phyloP scores from a whole-genome alignment of 257 asterid genomes.

The Cynanchum wilfordii region DNA sequence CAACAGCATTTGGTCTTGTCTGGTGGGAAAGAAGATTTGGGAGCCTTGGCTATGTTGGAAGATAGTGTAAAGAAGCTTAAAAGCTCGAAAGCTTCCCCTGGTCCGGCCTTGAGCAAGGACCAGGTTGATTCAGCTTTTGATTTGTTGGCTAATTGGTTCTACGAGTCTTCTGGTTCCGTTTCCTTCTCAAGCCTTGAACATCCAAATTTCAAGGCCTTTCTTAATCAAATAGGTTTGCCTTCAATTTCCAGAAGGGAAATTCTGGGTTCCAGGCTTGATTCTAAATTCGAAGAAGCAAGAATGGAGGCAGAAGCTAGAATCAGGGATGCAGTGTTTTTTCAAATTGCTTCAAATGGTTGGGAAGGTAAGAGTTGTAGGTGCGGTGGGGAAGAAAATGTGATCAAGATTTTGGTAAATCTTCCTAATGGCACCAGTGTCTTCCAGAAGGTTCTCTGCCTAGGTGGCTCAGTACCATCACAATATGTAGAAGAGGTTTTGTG shows the following conservation, averaged over 20 bases:
- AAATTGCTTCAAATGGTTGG: constrained; percentile 74
- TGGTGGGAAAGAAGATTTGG: constrained; percentile 80
- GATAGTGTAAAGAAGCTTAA: constrained; percentile 78
- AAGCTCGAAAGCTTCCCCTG: constrained; percentile 54
- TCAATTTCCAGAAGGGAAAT: constrained; percentile 45
- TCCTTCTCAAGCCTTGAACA: constrained; percentile 68
- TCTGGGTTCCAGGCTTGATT: constrained; percentile 50
- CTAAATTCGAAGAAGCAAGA: constrained; percentile 62
- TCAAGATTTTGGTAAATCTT: constrained; percentile 57
- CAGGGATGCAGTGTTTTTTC: constrained; percentile 70
- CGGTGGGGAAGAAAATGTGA: constrained; percentile 42
- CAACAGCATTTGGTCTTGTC: constrained; percentile 50
- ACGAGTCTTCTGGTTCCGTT: constrained; percentile 59
- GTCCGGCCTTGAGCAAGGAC: constrained; percentile 47
- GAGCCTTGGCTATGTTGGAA: constrained; percentile 75
- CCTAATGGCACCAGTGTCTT: constrained; percentile 77
- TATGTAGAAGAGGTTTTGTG: constrained; percentile 68
- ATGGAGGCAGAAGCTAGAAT: constrained; percentile 55
- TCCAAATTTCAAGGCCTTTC: constrained; percentile 72
- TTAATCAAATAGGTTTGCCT: constrained; percentile 71
- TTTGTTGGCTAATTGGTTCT: constrained; percentile 72
- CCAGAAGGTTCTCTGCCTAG: constrained; percentile 45
- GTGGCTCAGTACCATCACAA: constrained; percentile 46
- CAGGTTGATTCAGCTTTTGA: constrained; percentile 55
- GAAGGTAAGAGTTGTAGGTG: constrained; percentile 29